These are phyloP conservation scores for Spinellus fusiger DNA, from an alignment of 192 early-diverging fungal genomes.

Conservation along the genomic window DNA sequence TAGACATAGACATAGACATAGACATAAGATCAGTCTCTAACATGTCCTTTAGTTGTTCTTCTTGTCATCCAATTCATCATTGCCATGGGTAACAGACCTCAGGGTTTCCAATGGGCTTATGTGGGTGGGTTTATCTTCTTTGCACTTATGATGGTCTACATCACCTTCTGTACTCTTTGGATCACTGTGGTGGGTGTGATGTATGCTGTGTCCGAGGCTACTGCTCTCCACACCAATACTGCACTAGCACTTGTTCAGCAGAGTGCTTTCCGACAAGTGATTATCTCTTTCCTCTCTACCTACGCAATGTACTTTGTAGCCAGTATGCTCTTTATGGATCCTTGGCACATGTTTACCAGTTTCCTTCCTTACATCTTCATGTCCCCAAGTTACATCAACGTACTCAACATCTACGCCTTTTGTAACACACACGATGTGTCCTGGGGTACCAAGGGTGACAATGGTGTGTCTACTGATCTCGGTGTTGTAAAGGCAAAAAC, in stretches of 20 bases:
- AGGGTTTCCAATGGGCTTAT: conserved; percentile 79
- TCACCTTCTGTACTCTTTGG: conserved; percentile 73
- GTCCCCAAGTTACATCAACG: conserved; percentile 69
- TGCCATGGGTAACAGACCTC: conserved; percentile 90
- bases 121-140: conserved; percentile 71
- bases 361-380: conserved; percentile 68
- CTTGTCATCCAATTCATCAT: conserved; percentile 80
- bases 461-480: conserved; percentile 55
- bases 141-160: conserved; percentile 79
- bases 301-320: conserved; percentile 61
- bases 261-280: conserved; percentile 53
- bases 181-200: conserved; percentile 51
- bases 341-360: conserved; percentile 74
- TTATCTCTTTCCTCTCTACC: conserved; percentile 59
- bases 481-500: conserved; percentile 71
- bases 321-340: conserved; percentile 64
- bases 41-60: conserved; percentile 40
- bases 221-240: neutral
- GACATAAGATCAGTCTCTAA: neutral
- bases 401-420: conserved; percentile 63
- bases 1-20: neutral
- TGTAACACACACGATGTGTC: conserved; percentile 47
- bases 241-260: conserved; percentile 20
- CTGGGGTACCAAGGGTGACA: conserved; percentile 95
- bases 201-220: conserved; percentile 38